A percentile compares a stretch with the other conserved stretches of the same genome.
phyloP scores from a whole-genome alignment of 2,329 filamentous ascomycete genomes.

The Fusarium hainanense region DNA sequence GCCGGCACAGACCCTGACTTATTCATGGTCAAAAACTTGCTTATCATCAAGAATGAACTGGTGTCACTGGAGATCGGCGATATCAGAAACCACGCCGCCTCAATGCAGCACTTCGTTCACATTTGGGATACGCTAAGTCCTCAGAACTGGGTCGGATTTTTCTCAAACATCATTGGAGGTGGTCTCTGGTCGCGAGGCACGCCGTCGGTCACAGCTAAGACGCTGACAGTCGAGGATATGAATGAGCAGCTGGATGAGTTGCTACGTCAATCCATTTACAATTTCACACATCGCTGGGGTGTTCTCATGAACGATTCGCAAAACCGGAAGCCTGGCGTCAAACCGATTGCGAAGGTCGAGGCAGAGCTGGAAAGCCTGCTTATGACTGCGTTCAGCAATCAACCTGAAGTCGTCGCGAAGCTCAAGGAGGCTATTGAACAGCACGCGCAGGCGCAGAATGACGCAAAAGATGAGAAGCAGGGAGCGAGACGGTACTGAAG shows the following conservation, averaged over 20 bases:
- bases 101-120: constrained; percentile 71
- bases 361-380: constrained; percentile 68
- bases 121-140: constrained; percentile 73
- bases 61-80: constrained; percentile 93
- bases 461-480: constrained; percentile 53
- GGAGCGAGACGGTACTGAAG: constrained; percentile 48
- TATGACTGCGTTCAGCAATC: constrained; percentile 66
- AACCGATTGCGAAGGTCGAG: constrained; percentile 64
- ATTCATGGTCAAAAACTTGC: constrained; percentile 93
- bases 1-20: constrained; percentile 79
- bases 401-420: constrained; percentile 68
- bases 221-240: constrained; percentile 65
- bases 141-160: constrained; percentile 68
- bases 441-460: constrained; percentile 64
- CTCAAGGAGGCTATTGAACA: constrained; percentile 70
- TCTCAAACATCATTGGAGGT: constrained; percentile 67
- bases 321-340: constrained; percentile 60
- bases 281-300: constrained; percentile 71
- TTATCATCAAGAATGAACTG: constrained; percentile 95
- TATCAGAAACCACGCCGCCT: constrained; percentile 61
- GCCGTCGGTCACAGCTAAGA: constrained; percentile 53
- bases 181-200: constrained; percentile 60
- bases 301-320: constrained; percentile 62
- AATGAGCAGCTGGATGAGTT: constrained; percentile 73
- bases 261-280: constrained; percentile 70